phyloP scores from a whole-genome alignment of 129 eudicot species.

The Pittosporum tobira region DNA sequence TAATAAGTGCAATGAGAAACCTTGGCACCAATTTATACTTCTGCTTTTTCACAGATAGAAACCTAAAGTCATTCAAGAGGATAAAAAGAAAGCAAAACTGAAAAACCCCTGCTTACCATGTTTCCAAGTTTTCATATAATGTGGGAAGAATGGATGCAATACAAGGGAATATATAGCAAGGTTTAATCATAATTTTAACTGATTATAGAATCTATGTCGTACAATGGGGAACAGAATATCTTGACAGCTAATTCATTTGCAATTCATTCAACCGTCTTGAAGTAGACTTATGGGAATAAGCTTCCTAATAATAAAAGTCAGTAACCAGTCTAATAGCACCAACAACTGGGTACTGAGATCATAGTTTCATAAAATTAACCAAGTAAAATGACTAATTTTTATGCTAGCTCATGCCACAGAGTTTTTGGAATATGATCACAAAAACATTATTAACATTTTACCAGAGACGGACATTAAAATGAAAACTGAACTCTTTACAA shows the following conservation, averaged over 20 bases:
- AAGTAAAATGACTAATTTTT: not conserved
- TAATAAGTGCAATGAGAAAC: slow-evolving; percentile 9
- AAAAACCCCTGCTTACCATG: not conserved
- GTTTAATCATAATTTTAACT: too few relatives aligned
- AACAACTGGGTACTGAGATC: not conserved
- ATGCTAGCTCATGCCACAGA: not conserved
- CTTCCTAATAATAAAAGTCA: not conserved
- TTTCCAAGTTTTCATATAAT: not conserved
- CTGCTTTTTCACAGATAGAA: too few relatives aligned
- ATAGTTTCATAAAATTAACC: not conserved
- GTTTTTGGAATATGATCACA: too few relatives aligned
- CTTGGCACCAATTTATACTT: too few relatives aligned
- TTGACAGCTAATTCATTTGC: not conserved
- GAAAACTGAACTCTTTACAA: too few relatives aligned
- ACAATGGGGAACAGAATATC: not conserved
- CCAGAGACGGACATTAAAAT: too few relatives aligned
- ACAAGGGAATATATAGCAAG: too few relatives aligned
- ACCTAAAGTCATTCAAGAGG: slow-evolving; percentile 1
- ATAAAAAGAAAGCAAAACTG: not conserved
- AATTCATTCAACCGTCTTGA: not conserved
- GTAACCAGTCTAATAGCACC: not conserved
- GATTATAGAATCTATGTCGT: not conserved
- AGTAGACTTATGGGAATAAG: not conserved
- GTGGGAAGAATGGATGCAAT: not conserved
- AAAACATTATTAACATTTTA: too few relatives aligned